These are phyloP conservation scores for Camillea tinctor DNA, from an alignment of 2,329 filamentous ascomycete species.

Conservation along the genomic window DNA sequence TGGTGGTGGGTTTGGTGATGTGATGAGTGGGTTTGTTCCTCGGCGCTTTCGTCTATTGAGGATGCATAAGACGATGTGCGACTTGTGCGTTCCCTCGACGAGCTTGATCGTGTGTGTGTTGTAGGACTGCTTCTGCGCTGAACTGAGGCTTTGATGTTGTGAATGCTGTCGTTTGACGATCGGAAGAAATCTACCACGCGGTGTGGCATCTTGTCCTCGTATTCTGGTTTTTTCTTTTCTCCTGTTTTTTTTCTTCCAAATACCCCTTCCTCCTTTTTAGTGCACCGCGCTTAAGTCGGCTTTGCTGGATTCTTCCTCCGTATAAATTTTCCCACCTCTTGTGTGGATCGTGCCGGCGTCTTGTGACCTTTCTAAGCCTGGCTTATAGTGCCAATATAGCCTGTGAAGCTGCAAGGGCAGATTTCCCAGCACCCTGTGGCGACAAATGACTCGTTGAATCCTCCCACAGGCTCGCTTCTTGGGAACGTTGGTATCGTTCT, in stretches of 20 bases:
- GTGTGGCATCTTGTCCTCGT: conserved; percentile 50
- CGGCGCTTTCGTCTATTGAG: conserved; percentile 36
- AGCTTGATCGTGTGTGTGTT: conserved; percentile 22
- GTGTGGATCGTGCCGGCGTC: neutral
- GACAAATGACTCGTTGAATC: neutral
- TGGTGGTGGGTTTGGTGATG: conserved; percentile 4
- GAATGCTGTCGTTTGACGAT: conserved; percentile 54
- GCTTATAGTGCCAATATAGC: neutral
- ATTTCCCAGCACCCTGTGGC: neutral
- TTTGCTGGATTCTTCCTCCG: neutral
- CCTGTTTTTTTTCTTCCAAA: conserved; percentile 4
- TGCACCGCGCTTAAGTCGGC: neutral
- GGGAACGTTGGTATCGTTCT: neutral
- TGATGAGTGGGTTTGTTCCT: conserved; percentile 26
- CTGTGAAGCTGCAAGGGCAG: neutral
- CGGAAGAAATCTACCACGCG: conserved; percentile 57
- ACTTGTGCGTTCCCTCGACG: conserved; percentile 32
- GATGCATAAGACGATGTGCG: conserved; percentile 38
- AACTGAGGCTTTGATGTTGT: conserved; percentile 44
- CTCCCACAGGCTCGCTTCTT: neutral
- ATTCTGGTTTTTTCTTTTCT: conserved; percentile 7
- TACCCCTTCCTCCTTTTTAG: conserved; percentile 8
- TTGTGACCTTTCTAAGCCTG: conserved; percentile 1
- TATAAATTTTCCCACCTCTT: neutral
- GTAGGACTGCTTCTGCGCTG: conserved; percentile 33